Conservation (phyloP, 345 rosid species). For the Limnanthes douglasii region DNA sequence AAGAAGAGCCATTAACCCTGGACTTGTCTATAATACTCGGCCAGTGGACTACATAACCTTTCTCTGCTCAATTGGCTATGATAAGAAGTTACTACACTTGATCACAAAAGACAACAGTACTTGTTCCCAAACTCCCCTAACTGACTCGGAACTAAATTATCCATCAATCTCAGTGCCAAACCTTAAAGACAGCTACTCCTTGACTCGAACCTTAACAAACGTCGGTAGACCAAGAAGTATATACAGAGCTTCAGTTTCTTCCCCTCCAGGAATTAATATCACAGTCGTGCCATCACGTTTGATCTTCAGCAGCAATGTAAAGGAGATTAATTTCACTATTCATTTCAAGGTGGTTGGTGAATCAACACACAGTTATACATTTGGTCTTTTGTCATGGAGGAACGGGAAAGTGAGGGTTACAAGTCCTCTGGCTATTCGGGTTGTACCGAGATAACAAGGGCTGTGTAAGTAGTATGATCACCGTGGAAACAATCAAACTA, state of each 20-base stretch:
- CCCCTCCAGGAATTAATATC: slow-evolving; percentile 20
- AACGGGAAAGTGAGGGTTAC: slow-evolving; percentile 36
- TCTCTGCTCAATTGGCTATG: slow-evolving; percentile 47
- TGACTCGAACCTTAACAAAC: slow-evolving; percentile 45
- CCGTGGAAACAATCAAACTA: too few relatives aligned
- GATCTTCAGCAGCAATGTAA: slow-evolving; percentile 22
- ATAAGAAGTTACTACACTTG: too few relatives aligned
- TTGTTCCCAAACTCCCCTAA: slow-evolving; percentile 38
- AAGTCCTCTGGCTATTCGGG: too few relatives aligned
- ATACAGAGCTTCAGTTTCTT: slow-evolving; percentile 18
- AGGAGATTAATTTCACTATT: slow-evolving; percentile 34
- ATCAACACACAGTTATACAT: slow-evolving; percentile 17
- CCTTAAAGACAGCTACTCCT: slow-evolving; percentile 18
- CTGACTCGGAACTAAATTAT: too few relatives aligned
- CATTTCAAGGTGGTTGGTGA: slow-evolving; percentile 16
- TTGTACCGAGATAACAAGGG: too few relatives aligned
- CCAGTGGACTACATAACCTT: slow-evolving; percentile 56
- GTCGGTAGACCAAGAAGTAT: slow-evolving; percentile 38
- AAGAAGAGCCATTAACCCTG: slow-evolving; percentile 35
- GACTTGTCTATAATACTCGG: slow-evolving; percentile 51
- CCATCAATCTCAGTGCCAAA: slow-evolving; percentile 54
- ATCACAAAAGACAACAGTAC: slow-evolving; percentile 24
- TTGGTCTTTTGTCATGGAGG: slow-evolving; percentile 59
- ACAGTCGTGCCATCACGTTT: slow-evolving; percentile 31
- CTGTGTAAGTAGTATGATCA: too few relatives aligned